Conservation (phyloP, 2,329 filamentous ascomycete species). For the Aspergillus latus region DNA sequence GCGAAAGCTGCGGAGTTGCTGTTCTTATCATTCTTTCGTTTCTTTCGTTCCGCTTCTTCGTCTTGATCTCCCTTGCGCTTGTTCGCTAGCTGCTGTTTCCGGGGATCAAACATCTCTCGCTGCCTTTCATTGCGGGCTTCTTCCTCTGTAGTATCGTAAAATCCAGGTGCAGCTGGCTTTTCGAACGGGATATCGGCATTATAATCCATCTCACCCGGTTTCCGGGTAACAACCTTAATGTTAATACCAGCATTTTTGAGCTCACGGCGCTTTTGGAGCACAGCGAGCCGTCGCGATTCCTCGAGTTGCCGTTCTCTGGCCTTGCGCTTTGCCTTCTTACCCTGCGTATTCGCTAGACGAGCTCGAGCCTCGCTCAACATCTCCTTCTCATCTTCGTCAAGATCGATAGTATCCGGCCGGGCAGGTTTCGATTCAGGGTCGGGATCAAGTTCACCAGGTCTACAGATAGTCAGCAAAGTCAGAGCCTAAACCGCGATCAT, state of each 20-base stretch:
- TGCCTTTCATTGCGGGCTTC: slow-evolving; percentile 76
- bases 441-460: slow-evolving; percentile 91
- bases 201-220: slow-evolving; percentile 98
- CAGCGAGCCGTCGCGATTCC: slow-evolving; percentile 84
- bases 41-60: slow-evolving; percentile 77
- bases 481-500: neutral
- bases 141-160: slow-evolving; percentile 91
- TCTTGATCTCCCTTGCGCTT: slow-evolving; percentile 91
- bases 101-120: slow-evolving; percentile 81
- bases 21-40: slow-evolving; percentile 84
- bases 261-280: slow-evolving; percentile 91
- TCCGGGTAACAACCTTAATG: slow-evolving; percentile 87
- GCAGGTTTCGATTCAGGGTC: slow-evolving; percentile 96
- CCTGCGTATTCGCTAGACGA: slow-evolving; percentile 93
- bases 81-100: slow-evolving; percentile 84
- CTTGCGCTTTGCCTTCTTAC: slow-evolving; percentile 98
- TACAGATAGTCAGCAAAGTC: slow-evolving; percentile 25
- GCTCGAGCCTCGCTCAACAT: slow-evolving; percentile 98
- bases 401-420: slow-evolving; percentile 91
- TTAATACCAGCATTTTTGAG: slow-evolving; percentile 98
- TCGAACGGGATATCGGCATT: slow-evolving; percentile 99
- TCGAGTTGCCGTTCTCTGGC: slow-evolving; percentile 93
- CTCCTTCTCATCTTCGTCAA: slow-evolving; percentile 99
- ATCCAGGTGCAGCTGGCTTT: slow-evolving; percentile 81
- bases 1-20: slow-evolving; percentile 75